Base-by-base conservation (phyloP, 208 protist species). In the Wallacemonas collosoma region DNA sequence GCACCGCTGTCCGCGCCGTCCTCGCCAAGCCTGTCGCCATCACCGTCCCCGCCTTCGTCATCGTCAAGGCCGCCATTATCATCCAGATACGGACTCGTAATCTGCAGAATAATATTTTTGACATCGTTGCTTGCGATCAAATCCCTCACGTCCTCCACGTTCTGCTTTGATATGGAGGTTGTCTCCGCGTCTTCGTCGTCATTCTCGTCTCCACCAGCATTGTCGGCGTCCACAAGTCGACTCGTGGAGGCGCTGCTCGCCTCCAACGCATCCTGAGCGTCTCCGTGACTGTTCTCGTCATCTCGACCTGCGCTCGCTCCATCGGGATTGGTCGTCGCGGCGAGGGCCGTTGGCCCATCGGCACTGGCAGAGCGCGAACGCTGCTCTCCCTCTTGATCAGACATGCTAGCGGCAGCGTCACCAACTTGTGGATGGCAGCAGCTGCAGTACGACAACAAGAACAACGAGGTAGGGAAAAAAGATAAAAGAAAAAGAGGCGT, bases 51-150 rank as follows among this genome's bases (percentile, higher is more conserved):
- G 45, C 57, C 76, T 55, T 68, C 39, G 54, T 53, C 11, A 54
- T 81, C 76, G 36, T 82, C 80, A 50, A 80, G 75, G 40, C 82
- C 75, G 2, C 76, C 89, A 54, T 95, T 88, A 57, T 95, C 90
- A 69, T 95, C 91, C 48, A 95, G 88, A 77, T 94, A 94, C 8
- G 87, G 91, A 48, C 87, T 90, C 26, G 93, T 68, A 39, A 90
- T 82, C 66, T 95, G 91, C 58, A 94, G 47, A 44, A 95, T 91
- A 54, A 95, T 94, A 65, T 95, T 95, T 73, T 95, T 95, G 56
- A 95, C 91, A 63, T 94, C 88, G 65, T 91, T 95, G 51, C 78
- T 76, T 3, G 87, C 81, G 47, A 95, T 80, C 44, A 77, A 75
- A 54, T 82, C 83, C 44, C 79, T 60, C 6, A 67, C 35, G 36